A percentile compares a stretch with the other conserved stretches of the same genome.
These are phyloP conservation scores for Codiaeum variegatum DNA, from an alignment of 441 rosid species.

Conservation along the genomic window DNA sequence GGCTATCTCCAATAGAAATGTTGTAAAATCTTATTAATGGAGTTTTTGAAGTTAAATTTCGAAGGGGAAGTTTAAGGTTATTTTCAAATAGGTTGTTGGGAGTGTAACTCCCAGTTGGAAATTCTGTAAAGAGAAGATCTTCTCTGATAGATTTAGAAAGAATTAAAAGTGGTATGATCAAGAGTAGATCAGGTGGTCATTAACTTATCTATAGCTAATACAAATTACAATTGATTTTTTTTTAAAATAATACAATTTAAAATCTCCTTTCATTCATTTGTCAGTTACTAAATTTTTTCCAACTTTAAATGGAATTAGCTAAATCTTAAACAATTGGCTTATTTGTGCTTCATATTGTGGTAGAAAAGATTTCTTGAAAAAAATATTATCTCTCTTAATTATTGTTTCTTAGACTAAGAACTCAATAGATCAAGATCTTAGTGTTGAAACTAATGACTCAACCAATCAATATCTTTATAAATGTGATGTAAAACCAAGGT, in stretches of 20 bases:
- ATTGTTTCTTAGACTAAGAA: slow-evolving; percentile 85
- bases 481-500: slow-evolving; percentile 88
- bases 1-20: slow-evolving; percentile 20
- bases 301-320: too few relatives aligned
- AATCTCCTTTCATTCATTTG: too few relatives aligned
- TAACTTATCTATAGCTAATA: too few relatives aligned
- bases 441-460: slow-evolving; percentile 64
- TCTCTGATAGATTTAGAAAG: background rate
- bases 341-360: too few relatives aligned
- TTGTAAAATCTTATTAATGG: slow-evolving; percentile 23
- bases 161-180: background rate
- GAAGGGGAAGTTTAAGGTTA: slow-evolving; percentile 21
- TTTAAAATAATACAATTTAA: too few relatives aligned
- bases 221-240: too few relatives aligned
- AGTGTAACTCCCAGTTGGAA: background rate
- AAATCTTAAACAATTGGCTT: too few relatives aligned
- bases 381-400: slow-evolving; percentile 43
- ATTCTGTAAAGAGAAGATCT: background rate
- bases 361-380: background rate
- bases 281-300: too few relatives aligned
- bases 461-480: slow-evolving; percentile 59
- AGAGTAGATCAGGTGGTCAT: background rate
- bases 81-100: slow-evolving; percentile 16
- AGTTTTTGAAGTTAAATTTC: slow-evolving; percentile 17
- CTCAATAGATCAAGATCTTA: slow-evolving; percentile 82